Percentiles rank a stretch among this genome's conserved stretches.
Conservation (phyloP, 208 protist species). For the Acanthamoeba lenticulata region DNA sequence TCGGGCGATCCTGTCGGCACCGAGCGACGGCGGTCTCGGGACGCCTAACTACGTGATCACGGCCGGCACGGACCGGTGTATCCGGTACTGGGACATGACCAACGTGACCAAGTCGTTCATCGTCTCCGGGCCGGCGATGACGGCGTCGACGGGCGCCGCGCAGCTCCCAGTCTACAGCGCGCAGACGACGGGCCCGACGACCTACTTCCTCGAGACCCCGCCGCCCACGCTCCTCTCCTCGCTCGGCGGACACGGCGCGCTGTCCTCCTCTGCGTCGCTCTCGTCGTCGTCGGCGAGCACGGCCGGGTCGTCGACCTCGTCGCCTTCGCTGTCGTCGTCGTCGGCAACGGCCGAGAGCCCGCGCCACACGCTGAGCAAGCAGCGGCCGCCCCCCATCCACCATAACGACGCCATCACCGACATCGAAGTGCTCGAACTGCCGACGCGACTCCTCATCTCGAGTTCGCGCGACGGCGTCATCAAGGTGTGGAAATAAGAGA, state of each 20-base stretch:
- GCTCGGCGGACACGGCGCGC: neutral
- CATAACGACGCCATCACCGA: slow-evolving; percentile 79
- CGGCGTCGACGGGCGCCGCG: neutral
- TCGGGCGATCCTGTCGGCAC: neutral
- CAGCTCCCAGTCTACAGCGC: slow-evolving; percentile 1
- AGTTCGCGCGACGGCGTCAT: slow-evolving; percentile 76
- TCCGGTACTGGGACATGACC: slow-evolving; percentile 77
- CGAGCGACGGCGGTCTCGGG: neutral
- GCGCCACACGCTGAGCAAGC: neutral
- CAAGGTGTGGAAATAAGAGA: slow-evolving; percentile 80
- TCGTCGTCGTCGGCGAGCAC: neutral
- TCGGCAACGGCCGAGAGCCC: neutral
- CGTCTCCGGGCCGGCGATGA: slow-evolving; percentile 55
- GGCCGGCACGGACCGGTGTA: slow-evolving; percentile 74
- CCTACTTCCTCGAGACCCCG: neutral
- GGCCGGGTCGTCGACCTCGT: neutral
- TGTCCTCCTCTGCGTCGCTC: neutral
- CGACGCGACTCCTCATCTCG: slow-evolving; percentile 78
- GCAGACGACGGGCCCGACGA: neutral
- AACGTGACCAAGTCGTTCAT: slow-evolving; percentile 69
- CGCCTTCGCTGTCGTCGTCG: neutral
- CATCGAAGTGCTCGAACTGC: slow-evolving; percentile 76
- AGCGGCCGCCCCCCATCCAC: slow-evolving; percentile 67
- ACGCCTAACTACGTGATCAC: slow-evolving; percentile 72
- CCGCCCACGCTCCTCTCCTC: neutral